phyloP scores from a whole-genome alignment of 164 flowering plant genomes.

The Kalanchoe fedtschenkoi region DNA sequence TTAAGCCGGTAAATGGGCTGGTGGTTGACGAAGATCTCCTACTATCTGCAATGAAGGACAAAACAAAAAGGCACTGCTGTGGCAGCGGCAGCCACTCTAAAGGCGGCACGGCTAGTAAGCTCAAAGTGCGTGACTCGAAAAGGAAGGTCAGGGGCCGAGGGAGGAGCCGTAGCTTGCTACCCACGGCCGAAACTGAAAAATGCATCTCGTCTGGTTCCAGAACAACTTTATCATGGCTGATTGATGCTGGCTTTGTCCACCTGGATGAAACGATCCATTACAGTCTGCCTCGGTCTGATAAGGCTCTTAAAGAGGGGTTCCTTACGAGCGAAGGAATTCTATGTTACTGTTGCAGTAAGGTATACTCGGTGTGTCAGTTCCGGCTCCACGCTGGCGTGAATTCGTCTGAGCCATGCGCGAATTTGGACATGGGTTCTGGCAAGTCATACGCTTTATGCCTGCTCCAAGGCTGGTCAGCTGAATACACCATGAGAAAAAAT shows the following conservation, averaged over 20 bases:
- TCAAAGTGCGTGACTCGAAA: constrained; percentile 10
- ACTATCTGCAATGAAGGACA: constrained; percentile 61
- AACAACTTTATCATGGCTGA: constrained; percentile 84
- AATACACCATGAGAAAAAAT: constrained; percentile 63
- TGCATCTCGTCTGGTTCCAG: constrained; percentile 38
- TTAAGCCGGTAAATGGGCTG: constrained; percentile 13
- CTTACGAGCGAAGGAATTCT: constrained; percentile 60
- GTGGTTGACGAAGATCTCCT: constrained; percentile 77
- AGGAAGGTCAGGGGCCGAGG: constrained; percentile 30
- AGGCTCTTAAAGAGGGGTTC: constrained; percentile 63
- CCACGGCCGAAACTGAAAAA: constrained; percentile 28
- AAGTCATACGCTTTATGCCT: constrained; percentile 58
- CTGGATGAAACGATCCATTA: constrained; percentile 65
- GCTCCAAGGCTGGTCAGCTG: constrained; percentile 92
- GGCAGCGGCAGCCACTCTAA: constrained; percentile 9
- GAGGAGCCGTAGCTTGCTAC: constrained; percentile 63
- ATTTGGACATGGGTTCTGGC: constrained; percentile 81
- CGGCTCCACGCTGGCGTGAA: constrained; percentile 78
- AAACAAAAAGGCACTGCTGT: constrained; percentile 24
- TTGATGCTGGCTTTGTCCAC: constrained; percentile 48
- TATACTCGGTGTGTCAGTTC: constrained; percentile 61
- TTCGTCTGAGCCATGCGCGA: constrained; percentile 47
- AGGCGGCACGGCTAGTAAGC: not conserved
- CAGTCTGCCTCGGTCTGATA: constrained; percentile 41
- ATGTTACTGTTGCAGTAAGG: constrained; percentile 61